Base-by-base conservation (phyloP, 2,329 filamentous ascomycete species). In the Alternaria postmessia region DNA sequence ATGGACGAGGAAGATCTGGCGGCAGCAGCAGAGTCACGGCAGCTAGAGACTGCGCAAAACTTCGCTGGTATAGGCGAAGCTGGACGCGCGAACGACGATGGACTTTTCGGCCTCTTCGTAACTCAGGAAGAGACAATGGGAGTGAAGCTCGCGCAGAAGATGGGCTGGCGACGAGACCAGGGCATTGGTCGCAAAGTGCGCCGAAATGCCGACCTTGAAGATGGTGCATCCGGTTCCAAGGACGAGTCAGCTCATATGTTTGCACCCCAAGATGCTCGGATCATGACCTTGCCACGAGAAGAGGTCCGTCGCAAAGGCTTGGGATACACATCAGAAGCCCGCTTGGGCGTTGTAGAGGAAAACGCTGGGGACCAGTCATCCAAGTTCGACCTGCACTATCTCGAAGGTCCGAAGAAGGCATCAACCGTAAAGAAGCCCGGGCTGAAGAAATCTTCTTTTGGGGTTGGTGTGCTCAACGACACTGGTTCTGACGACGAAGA, bases 1-100 rank as follows among this genome's bases (percentile, higher is more conserved):
- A 99, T 99, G 95, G 95, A 99, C 72, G 94, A 97, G 42, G 95
- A 99, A 76, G 95, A 99, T 78, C 83, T 96, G 34, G 91, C 91
- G 7, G 93, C 97, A 75, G 91, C 90, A 0, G 92, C 91, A 59
- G 93, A 97, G 78, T 85, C 90, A 3, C 87, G 89, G 70, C 86
- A 86, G 62, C 80, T 97, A 34, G 87, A 94, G 70, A 96, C 91
- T 0, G 84, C 88, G 0, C 84, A 88, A 54, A 86, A 85, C 0
- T 97, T 95, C 76, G 86, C 91, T 0, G 92, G 91, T 0, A 82
- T 97, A 30, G 94, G 93, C 2, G 85, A 86, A 30, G 89, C 88
- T 1, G 83, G 84, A 32, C 81, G 87, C 34, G 74, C 72, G 14
- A 83, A 82, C 28, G 79, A 62, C 34, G 84, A 85, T 48, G 82